Percentiles rank a stretch among this genome's conserved stretches.
These are phyloP conservation scores for Sicyos baderoa DNA, from an alignment of 306 rosid genomes.

Conservation along the genomic window DNA sequence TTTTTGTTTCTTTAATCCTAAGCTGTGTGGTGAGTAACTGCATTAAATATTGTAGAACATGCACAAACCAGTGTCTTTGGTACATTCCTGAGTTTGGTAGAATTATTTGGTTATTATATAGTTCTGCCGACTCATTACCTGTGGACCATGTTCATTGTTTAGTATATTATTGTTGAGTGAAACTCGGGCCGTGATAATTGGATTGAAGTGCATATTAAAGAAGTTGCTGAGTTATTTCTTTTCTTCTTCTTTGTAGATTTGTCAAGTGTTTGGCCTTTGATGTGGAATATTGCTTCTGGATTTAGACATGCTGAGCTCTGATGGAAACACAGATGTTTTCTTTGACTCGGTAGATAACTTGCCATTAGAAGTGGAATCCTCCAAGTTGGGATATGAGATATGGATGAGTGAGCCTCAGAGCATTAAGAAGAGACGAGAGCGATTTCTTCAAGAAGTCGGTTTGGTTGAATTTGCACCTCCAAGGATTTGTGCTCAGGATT, in stretches of 20 bases:
- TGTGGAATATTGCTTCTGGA: constrained; percentile 41
- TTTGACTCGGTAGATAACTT: constrained; percentile 59
- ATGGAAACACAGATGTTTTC: constrained; percentile 54
- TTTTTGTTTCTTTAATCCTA: constrained; percentile 17
- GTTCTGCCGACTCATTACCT: constrained; percentile 25
- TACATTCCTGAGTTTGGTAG: constrained; percentile 25
- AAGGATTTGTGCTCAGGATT: constrained; percentile 21
- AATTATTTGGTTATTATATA: constrained; percentile 4
- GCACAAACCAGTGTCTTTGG: constrained; percentile 26
- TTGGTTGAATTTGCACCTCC: constrained; percentile 33
- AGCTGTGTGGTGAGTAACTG: constrained; percentile 18
- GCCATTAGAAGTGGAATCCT: constrained; percentile 32
- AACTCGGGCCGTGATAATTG: constrained; percentile 44
- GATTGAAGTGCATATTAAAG: constrained; percentile 27
- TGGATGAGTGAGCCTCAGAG: constrained; percentile 74
- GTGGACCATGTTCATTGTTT: constrained; percentile 21
- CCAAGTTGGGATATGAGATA: constrained; percentile 35
- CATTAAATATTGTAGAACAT: constrained; percentile 18
- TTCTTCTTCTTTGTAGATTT: constrained; percentile 6
- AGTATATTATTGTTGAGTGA: constrained; percentile 29
- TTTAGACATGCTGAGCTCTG: constrained; percentile 66
- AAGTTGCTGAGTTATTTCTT: constrained; percentile 12
- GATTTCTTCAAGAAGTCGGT: constrained; percentile 52
- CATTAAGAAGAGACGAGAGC: constrained; percentile 55
- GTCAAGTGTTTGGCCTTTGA: constrained; percentile 27